Base-by-base conservation (phyloP, 1,284 basidiomycete species). In the Boletellus sp. region DNA sequence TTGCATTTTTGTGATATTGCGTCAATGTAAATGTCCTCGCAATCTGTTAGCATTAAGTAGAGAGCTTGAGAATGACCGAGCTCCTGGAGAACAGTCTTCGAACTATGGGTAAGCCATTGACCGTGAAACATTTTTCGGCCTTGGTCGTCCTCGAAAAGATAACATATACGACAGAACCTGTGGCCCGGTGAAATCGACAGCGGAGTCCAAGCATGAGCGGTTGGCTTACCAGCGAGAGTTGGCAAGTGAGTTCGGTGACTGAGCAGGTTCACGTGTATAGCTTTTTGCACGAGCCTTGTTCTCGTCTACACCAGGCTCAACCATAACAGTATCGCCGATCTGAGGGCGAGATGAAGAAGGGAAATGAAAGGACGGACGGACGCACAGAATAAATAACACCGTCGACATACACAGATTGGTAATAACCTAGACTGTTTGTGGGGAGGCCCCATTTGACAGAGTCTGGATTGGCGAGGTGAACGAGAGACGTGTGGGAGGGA, bases 151-250 rank as follows among this genome's bases (percentile, higher is more conserved):
- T 81, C 75, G 49, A 73, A 82, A 48, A 86, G 74, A 53, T 81
- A 84, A 8, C 70, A 70, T 39, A 87, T 82, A 22, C 69, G 70
- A 43, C 75, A 78, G 55, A 87, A 87, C 83, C 83, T 86, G 37
- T 6, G 26, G 2, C 25, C 11, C 11, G 23, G 9, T 49, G 10
- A 45, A n/a, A 27, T 16, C 21, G 13, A 34, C 5, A n/a, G 36
- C 19, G 36, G 35, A 14, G 29, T 16, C 10, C 9, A 9, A 30
- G 30, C 43, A 22, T 10, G 37, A 36, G 19, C 27, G 29, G 32
- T 3, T 4, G 16, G 51, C 44, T 41, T 60, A 82, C 83, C 84
- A 86, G 40, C 72, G 69, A 17, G 59, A 64, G 51, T 81, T 80
- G 26, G 73, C 80, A 37, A 79, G 72, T 16, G 60, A 52, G 48